phyloP scores from a whole-genome alignment of 495 filamentous ascomycete species.

The Aeminium ludgeri region DNA sequence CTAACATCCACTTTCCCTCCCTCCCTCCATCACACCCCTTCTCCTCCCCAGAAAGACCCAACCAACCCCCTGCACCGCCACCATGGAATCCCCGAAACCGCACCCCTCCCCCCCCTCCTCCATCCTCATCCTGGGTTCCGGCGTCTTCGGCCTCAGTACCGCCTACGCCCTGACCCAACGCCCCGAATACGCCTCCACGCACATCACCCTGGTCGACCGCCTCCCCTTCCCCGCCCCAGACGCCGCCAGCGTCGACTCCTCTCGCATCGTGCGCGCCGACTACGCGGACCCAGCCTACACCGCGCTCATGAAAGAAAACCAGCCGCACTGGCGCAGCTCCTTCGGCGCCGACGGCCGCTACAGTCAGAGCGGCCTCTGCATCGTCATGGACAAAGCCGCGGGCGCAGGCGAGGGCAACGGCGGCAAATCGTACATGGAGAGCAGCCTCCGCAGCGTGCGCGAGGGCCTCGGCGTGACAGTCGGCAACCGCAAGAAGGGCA shows the following conservation, averaged over 20 bases:
- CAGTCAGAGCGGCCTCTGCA: constrained; percentile 53
- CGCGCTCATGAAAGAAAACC: constrained; percentile 47
- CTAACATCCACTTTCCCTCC: no score
- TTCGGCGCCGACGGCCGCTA: constrained; percentile 54
- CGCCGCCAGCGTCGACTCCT: constrained; percentile 21
- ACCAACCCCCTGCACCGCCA: no score
- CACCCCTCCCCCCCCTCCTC: constrained; percentile 15
- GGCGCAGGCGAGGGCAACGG: constrained; percentile 23
- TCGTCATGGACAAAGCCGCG: constrained; percentile 38
- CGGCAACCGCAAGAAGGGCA: constrained; percentile 27
- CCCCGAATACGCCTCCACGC: constrained; percentile 10
- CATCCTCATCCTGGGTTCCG: constrained; percentile 23
- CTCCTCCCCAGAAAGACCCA: no score
- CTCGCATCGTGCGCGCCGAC: constrained; percentile 48
- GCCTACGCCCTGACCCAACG: constrained; percentile 16
- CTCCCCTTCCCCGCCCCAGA: constrained; percentile 19
- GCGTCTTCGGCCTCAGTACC: constrained; percentile 25
- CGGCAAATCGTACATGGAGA: constrained; percentile 36
- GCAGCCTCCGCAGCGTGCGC: constrained; percentile 48
- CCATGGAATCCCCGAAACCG: no score
- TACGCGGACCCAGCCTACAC: constrained; percentile 62
- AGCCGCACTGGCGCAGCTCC: constrained; percentile 50
- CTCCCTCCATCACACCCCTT: no score
- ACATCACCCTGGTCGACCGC: constrained; percentile 21
- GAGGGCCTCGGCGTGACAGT: constrained; percentile 36